Evolutionary conservation across 345 rosid species (phyloP).

Genomic region (Syzygium oleosum): DNA sequence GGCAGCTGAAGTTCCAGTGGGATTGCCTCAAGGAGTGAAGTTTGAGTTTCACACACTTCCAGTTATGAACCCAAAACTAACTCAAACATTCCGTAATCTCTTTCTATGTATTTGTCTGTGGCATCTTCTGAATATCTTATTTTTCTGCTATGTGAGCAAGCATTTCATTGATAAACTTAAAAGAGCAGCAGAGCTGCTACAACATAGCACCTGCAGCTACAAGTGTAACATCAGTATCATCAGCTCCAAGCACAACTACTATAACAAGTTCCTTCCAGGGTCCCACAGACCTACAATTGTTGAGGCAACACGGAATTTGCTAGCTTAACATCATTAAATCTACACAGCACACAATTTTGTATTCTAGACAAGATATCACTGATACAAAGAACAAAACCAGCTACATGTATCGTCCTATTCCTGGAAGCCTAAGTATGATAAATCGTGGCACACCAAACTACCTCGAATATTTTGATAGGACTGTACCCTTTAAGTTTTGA

Average conservation of each 20-base stretch:
- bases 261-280: not conserved
- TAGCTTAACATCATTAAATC: not conserved
- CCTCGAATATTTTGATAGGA: too few species aligned
- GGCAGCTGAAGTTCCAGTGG: slow-evolving; percentile 24
- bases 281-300: not conserved
- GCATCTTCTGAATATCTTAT: not conserved
- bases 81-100: not conserved
- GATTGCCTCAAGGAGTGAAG: slow-evolving; percentile 42
- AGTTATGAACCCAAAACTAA: slow-evolving; percentile 21
- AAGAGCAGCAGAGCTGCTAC: not conserved
- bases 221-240: not conserved
- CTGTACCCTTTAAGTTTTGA: not conserved
- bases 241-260: not conserved
- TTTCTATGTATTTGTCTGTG: not conserved
- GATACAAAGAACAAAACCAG: too few species aligned
- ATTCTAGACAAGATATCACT: not conserved
- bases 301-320: not conserved
- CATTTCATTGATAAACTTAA: not conserved
- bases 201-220: not conserved
- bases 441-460: too few species aligned
- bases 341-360: not conserved
- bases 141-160: not conserved
- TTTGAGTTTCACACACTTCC: slow-evolving; percentile 67
- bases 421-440: too few species aligned
- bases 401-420: too few species aligned